Percentiles rank a stretch among this genome's conserved stretches.
These are phyloP conservation scores for Saccharomyces hybrid DNA, from an alignment of 1,139 yeast genomes.

Conservation along the genomic window DNA sequence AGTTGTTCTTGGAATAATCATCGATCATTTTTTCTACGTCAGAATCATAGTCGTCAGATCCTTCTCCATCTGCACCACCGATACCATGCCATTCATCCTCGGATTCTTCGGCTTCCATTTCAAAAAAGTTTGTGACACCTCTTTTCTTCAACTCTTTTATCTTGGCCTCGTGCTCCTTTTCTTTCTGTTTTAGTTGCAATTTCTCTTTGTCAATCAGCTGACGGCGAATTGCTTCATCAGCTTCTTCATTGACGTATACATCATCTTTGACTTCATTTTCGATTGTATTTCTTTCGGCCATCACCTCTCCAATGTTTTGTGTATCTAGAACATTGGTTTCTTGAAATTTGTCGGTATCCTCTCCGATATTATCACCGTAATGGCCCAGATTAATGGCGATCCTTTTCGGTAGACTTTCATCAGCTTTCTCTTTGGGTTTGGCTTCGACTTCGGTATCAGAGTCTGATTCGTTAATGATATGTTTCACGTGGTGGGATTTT, in stretches of 20 bases:
- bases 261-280: slow-evolving; percentile 13
- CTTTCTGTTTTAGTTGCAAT: slow-evolving; percentile 30
- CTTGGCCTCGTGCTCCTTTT: slow-evolving; percentile 31
- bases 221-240: slow-evolving; percentile 5
- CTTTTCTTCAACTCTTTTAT: slow-evolving; percentile 33
- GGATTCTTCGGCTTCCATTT: slow-evolving; percentile 82
- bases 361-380: slow-evolving; percentile 30
- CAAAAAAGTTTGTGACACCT: slow-evolving; percentile 32
- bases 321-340: neutral
- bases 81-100: slow-evolving; percentile 94
- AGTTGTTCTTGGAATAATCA: slow-evolving; percentile 52
- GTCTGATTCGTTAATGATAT: slow-evolving; percentile 2
- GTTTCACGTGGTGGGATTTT: neutral
- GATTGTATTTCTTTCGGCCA: neutral
- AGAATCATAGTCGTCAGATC: slow-evolving; percentile 56
- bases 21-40: slow-evolving; percentile 81
- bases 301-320: neutral
- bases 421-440: neutral
- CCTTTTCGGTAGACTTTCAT: neutral
- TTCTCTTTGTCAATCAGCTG: slow-evolving; percentile 5
- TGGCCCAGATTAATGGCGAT: slow-evolving; percentile 30
- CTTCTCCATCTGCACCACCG: slow-evolving; percentile 76
- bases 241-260: slow-evolving; percentile 8
- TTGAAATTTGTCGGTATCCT: neutral
- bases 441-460: slow-evolving; percentile 13